Evolutionary conservation across 2,329 filamentous ascomycete genomes (phyloP).

Genomic region (Scedosporium dehoogii): DNA sequence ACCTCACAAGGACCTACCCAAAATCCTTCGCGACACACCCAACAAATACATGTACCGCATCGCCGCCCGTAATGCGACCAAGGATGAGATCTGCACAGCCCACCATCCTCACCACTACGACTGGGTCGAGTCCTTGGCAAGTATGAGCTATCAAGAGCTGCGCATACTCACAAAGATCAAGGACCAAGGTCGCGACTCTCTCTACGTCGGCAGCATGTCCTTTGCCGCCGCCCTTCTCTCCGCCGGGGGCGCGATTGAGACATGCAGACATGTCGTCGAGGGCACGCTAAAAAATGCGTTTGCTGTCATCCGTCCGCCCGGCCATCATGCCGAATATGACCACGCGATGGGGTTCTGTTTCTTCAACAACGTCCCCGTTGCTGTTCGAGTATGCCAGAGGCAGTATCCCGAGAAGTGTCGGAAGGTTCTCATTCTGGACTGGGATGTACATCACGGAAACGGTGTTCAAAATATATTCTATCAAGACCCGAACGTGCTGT

Average conservation of each 20-base stretch:
- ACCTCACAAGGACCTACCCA: conserved; percentile 40
- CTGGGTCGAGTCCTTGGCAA: conserved; percentile 57
- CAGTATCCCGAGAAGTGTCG: conserved; percentile 72
- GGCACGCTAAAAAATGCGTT: conserved; percentile 88
- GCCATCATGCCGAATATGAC: conserved; percentile 86
- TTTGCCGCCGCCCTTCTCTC: conserved; percentile 75
- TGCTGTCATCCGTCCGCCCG: conserved; percentile 87
- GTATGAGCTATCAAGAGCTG: conserved; percentile 52
- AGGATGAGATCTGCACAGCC: conserved; percentile 69
- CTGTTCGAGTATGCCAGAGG: conserved; percentile 75
- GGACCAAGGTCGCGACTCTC: conserved; percentile 60
- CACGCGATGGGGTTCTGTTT: conserved; percentile 89
- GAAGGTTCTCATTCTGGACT: conserved; percentile 89
- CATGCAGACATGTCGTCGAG: conserved; percentile 78
- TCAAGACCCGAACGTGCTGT: conserved; percentile 85
- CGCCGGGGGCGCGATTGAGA: conserved; percentile 89
- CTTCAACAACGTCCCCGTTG: conserved; percentile 95
- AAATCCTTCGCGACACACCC: conserved; percentile 42
- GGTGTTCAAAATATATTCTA: conserved; percentile 97
- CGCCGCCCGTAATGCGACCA: conserved; percentile 63
- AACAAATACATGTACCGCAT: conserved; percentile 67
- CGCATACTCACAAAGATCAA: conserved; percentile 52
- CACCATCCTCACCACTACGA: conserved; percentile 69
- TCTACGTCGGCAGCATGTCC: conserved; percentile 76
- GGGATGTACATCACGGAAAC: conserved; percentile 77